phyloP scores from a whole-genome alignment of 1,284 basidiomycete genomes.

The Naganishia albida region DNA sequence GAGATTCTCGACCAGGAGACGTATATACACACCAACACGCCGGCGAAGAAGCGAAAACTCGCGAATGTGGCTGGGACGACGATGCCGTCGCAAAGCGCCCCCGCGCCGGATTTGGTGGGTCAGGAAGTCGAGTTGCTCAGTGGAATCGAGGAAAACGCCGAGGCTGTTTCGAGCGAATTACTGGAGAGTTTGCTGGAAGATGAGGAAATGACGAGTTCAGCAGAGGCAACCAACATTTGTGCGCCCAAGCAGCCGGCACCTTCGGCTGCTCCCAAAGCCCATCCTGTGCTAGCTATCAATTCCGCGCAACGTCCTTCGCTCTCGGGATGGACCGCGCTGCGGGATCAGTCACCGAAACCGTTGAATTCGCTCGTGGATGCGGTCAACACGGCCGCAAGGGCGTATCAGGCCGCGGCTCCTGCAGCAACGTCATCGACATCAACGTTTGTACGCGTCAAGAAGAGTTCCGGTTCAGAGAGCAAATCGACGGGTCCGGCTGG shows the following conservation, averaged over 20 bases:
- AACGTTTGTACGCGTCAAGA: background rate
- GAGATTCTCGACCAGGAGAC: slow-evolving; percentile 13
- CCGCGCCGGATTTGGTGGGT: background rate
- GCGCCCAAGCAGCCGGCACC: background rate
- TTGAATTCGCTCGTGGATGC: background rate
- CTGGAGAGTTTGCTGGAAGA: slow-evolving; percentile 1
- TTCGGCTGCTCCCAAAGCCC: background rate
- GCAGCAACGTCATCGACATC: background rate
- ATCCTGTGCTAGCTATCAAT: background rate
- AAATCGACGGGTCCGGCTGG: background rate
- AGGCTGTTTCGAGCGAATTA: background rate
- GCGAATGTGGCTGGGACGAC: background rate
- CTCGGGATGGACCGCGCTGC: background rate
- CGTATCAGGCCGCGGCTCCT: background rate
- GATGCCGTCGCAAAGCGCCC: background rate
- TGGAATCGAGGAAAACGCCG: slow-evolving; percentile 4
- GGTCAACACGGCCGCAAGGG: background rate
- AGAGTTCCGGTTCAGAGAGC: background rate
- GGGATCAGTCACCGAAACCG: background rate
- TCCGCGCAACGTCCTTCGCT: background rate
- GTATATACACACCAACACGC: slow-evolving; percentile 1
- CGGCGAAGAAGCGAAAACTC: slow-evolving; percentile 13
- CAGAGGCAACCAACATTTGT: background rate
- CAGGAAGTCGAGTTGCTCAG: slow-evolving; percentile 9
- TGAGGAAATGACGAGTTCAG: background rate